Base-by-base conservation (phyloP, 73 alveolate species). In the Paramecium primaurelia region DNA sequence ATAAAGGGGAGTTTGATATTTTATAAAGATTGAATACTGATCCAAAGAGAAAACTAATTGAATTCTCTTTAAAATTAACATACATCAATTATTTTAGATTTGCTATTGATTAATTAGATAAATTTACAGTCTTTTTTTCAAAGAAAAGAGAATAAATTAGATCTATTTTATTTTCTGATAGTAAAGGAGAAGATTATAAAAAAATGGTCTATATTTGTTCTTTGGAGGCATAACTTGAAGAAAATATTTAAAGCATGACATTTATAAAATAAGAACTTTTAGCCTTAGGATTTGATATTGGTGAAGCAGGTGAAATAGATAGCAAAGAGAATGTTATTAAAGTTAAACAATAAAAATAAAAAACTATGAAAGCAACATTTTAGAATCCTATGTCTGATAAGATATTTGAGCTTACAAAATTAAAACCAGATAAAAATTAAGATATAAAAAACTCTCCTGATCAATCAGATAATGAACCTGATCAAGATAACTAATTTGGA, bases 11-110 rank as follows among this genome's bases (percentile, higher is more conserved):
- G 16, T 80, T 80, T 22, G 73, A 80, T 80, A 80, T 80, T 14
- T 18, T 80, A 80, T 10, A 49, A 45, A 80, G 75, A 47, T 36
- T 80, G 8, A 44, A 80, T 47, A 44, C 71, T 0, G 91, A 80
- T 80, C 73, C 71, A 45, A 80, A 80, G 18, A 80, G 91, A 49
- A 80, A 80, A 49, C 6, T 80, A 44, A 80, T 80, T 45, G 91
- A 80, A 47, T 80, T 32, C 26, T 80, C 91, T 9, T 49, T 80
- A 28, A 80, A 80, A 80, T 80, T 42, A 2, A 80, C 75, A 11
- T 80, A 80, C n/a, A 16, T 80, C 1, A 49, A 80, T 44, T 80
- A 80, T 28, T 80, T 80, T 47, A 80, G 91, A 80, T 32, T 28
- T 25, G 49, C 91, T 18, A 40, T 49, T 80, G 75, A 80, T 49